Conservation (phyloP, 2,329 filamentous ascomycete species). For the Cladosporium cucumerinum region DNA sequence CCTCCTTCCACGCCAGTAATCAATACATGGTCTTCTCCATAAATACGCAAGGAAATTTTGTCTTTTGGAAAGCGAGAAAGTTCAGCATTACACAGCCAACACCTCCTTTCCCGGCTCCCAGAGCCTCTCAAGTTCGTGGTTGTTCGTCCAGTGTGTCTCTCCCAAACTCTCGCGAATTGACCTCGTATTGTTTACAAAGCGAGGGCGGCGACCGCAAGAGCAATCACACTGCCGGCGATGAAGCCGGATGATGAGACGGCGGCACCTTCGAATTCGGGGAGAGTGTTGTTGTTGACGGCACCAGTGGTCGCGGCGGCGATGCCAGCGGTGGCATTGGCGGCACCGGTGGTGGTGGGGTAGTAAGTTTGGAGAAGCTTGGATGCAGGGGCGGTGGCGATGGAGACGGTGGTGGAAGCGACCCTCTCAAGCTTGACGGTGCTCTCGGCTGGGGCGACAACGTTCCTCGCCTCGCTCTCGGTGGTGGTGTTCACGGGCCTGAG, state of each 20-base stretch:
- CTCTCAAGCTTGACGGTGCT: not conserved
- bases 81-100: conserved; percentile 8
- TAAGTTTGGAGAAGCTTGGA: not conserved
- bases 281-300: conserved; percentile 7
- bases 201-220: conserved; percentile 4
- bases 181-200: not conserved
- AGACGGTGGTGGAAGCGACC: not conserved
- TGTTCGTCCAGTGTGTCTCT: not conserved
- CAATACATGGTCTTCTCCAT: not conserved
- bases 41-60: not conserved
- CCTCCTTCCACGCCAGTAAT: not conserved
- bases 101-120: not conserved
- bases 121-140: not conserved
- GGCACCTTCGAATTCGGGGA: conserved; percentile 12
- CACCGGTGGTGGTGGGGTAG: conserved; percentile 11
- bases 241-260: conserved; percentile 7
- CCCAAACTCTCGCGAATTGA: not conserved
- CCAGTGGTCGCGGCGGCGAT: not conserved
- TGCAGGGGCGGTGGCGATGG: not conserved
- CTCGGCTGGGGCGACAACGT: not conserved
- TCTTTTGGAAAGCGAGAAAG: not conserved
- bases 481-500: not conserved
- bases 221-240: conserved; percentile 7
- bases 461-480: not conserved
- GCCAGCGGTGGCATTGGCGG: not conserved